Conservation (phyloP, 371 early-diverging fungal genomes). For the Fennellomyces sp. region DNA sequence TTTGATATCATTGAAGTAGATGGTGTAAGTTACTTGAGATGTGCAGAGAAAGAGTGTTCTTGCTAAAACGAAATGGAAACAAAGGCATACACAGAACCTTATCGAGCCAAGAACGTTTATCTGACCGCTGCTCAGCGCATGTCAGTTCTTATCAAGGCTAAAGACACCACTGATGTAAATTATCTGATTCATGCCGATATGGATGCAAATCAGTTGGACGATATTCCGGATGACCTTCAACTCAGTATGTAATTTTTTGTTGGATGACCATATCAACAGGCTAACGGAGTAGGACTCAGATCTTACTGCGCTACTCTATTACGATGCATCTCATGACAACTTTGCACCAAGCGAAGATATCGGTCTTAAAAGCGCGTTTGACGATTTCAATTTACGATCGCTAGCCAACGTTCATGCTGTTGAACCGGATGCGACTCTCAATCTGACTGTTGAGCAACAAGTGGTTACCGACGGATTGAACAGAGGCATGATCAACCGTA, state of each 20-base stretch:
- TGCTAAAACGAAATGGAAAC: neutral
- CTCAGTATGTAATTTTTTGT: constrained; percentile 26
- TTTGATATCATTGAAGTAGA: constrained; percentile 81
- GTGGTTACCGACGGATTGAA: constrained; percentile 69
- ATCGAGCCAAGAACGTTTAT: constrained; percentile 47
- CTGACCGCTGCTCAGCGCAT: constrained; percentile 67
- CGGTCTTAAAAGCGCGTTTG: constrained; percentile 34
- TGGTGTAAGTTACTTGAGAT: constrained; percentile 43
- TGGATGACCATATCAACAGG: too few species aligned
- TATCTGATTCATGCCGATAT: constrained; percentile 74
- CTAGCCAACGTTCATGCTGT: constrained; percentile 29
- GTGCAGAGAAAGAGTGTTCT: neutral
- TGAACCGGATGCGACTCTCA: constrained; percentile 41
- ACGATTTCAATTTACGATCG: constrained; percentile 55
- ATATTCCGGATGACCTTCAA: constrained; percentile 49
- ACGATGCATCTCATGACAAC: constrained; percentile 33
- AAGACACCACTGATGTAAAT: constrained; percentile 56
- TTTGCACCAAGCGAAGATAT: constrained; percentile 37
- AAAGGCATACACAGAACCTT: constrained; percentile 49
- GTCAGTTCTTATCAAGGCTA: constrained; percentile 69
- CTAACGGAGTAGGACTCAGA: constrained; percentile 9
- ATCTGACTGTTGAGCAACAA: constrained; percentile 59
- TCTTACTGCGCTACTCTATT: constrained; percentile 54
- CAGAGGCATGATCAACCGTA: constrained; percentile 78
- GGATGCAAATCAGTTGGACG: constrained; percentile 75